A percentile compares a stretch with the other conserved stretches of the same genome.
These are phyloP conservation scores for Dothistroma septosporum DNA, from an alignment of 2,329 filamentous ascomycete genomes.

Conservation along the genomic window DNA sequence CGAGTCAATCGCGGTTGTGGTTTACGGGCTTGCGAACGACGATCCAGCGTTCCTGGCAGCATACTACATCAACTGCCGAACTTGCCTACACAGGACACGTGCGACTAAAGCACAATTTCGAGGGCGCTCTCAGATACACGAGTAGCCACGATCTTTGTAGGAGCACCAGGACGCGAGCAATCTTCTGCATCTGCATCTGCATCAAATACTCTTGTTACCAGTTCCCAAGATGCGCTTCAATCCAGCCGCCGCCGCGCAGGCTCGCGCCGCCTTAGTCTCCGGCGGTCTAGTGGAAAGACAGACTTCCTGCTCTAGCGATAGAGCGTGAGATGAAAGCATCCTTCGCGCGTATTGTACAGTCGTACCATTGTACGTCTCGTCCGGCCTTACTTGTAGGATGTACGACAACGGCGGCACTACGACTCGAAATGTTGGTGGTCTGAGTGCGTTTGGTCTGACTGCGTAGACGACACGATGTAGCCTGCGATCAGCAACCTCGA, in stretches of 20 bases:
- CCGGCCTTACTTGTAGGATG: constrained; percentile 19
- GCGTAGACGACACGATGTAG: neutral
- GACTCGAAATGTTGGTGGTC: constrained; percentile 28
- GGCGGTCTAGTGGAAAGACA: neutral
- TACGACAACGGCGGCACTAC: constrained; percentile 31
- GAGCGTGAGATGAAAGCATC: neutral
- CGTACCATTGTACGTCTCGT: neutral
- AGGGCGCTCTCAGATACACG: neutral
- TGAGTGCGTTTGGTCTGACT: neutral
- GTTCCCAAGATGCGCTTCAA: neutral
- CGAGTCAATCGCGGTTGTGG: neutral
- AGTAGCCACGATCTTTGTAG: neutral
- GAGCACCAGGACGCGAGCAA: neutral
- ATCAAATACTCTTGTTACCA: neutral
- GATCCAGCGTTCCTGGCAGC: neutral
- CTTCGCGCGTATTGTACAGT: neutral
- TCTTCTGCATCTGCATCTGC: neutral
- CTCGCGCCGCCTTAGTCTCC: neutral
- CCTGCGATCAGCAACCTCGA: neutral
- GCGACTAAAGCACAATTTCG: neutral
- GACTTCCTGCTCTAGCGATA: neutral
- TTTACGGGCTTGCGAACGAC: neutral
- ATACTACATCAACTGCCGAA: neutral
- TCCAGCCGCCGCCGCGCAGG: neutral
- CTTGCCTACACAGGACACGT: neutral